Evolutionary conservation across 2,329 filamentous ascomycete genomes (phyloP).

Genomic region (Verticillium albo-atrum): DNA sequence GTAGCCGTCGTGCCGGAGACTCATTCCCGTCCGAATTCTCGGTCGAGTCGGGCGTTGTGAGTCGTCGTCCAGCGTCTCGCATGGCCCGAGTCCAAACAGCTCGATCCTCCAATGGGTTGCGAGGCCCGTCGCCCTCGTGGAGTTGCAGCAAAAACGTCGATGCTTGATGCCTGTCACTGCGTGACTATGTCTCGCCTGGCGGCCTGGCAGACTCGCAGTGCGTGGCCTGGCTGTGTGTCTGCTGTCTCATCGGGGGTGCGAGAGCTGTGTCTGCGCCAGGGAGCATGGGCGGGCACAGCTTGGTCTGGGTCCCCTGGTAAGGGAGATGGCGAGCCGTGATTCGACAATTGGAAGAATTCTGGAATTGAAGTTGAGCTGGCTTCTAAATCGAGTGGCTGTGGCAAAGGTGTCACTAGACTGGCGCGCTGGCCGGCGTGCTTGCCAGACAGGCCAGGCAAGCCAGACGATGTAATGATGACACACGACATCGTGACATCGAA

Average conservation of each 20-base stretch:
- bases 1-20: not conserved
- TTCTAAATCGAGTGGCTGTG: not conserved
- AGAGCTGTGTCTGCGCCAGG: not conserved
- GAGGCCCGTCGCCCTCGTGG: not conserved
- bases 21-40: not conserved
- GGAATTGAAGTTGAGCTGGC: not conserved
- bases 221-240: not conserved
- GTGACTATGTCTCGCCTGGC: not conserved
- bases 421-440: not conserved
- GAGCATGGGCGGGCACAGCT: no score
- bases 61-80: not conserved
- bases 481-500: not conserved
- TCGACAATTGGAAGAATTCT: conserved; percentile 4
- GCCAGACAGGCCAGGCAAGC: no score
- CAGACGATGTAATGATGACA: not conserved
- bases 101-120: not conserved
- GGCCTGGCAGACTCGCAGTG: not conserved
- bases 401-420: not conserved
- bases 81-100: not conserved
- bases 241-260: not conserved
- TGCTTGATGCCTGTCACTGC: not conserved
- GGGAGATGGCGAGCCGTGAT: not conserved
- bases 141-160: not conserved
- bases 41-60: not conserved
- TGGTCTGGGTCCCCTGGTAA: not conserved